A percentile compares a stretch with the other conserved stretches of the same genome.
These are phyloP conservation scores for Gentiana straminea DNA, from an alignment of 257 asterid species.

Conservation along the genomic window DNA sequence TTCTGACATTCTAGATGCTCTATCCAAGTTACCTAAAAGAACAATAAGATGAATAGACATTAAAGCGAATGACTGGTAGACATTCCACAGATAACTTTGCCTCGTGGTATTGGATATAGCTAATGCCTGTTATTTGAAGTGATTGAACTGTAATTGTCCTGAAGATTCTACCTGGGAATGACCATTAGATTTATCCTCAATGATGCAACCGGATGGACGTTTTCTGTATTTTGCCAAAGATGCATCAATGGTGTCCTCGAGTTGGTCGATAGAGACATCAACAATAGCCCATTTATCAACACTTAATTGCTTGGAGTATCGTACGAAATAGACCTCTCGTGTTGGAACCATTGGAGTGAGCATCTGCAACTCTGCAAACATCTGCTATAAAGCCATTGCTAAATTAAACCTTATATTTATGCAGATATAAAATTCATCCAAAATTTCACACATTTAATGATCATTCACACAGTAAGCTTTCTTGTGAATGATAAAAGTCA, in stretches of 20 bases:
- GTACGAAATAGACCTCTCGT: conserved; percentile 60
- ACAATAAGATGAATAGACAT: background rate
- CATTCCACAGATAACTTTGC: no score
- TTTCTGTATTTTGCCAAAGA: conserved; percentile 57
- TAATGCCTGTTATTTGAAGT: no score
- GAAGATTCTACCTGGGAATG: conserved; percentile 62
- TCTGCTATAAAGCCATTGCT: conserved; percentile 23
- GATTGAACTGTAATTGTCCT: background rate
- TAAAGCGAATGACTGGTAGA: no score
- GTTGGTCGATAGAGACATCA: conserved; percentile 61
- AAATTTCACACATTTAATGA: no score
- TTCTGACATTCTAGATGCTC: conserved; percentile 78
- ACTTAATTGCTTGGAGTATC: conserved; percentile 51
- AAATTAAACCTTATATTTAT: no score
- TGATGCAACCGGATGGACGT: conserved; percentile 86
- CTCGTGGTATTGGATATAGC: no score
- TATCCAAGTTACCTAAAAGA: conserved; percentile 84
- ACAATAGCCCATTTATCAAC: conserved; percentile 71
- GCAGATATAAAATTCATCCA: no score
- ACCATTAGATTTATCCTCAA: conserved; percentile 66
- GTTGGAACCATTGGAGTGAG: conserved; percentile 77
- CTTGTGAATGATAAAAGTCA: background rate
- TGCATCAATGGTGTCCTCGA: conserved; percentile 46
- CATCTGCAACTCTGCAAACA: conserved; percentile 86
- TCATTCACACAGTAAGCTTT: no score